These are phyloP conservation scores for Nakazawaea ambrosiae DNA, from an alignment of 805 yeast species.

Conservation along the genomic window DNA sequence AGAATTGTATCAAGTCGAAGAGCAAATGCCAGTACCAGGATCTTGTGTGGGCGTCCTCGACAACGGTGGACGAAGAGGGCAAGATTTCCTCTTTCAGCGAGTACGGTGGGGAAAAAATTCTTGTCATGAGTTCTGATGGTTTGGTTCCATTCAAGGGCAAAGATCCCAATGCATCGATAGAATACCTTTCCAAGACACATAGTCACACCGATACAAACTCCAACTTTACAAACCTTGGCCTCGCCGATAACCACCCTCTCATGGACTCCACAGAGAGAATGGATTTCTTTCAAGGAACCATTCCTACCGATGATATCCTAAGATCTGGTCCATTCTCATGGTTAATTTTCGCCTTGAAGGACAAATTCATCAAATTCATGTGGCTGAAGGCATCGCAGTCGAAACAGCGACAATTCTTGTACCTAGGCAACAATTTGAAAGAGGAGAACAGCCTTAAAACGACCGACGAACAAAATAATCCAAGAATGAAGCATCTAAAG, in stretches of 20 bases:
- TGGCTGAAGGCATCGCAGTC: conserved; percentile 7
- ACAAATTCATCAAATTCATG: conserved; percentile 5
- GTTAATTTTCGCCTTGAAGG: conserved; percentile 9
- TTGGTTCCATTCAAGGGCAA: not conserved
- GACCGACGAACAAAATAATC: not conserved
- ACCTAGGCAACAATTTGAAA: not conserved
- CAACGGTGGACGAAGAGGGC: conserved; percentile 8
- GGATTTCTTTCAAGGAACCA: conserved; percentile 4
- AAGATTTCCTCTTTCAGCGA: conserved; percentile 5
- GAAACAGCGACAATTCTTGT: conserved; percentile 7
- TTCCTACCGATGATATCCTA: conserved; percentile 5
- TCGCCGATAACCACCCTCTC: conserved; percentile 2
- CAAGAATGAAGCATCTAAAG: conserved; percentile 1
- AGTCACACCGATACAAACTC: not conserved
- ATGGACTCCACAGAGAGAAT: conserved; percentile 2
- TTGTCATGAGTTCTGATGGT: not conserved
- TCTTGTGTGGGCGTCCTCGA: conserved; percentile 10
- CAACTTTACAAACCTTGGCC: too few species aligned
- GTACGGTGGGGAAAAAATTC: conserved; percentile 4
- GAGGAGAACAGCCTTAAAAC: not conserved
- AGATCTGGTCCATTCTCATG: conserved; percentile 10
- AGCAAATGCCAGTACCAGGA: conserved; percentile 7
- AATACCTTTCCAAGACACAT: not conserved
- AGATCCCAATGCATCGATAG: not conserved
- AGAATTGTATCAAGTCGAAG: conserved; percentile 6